A percentile compares a stretch with the other conserved stretches of the same genome.
Evolutionary conservation across 2,329 filamentous ascomycete species (phyloP).

Genomic region (Ascochyta pisi): DNA sequence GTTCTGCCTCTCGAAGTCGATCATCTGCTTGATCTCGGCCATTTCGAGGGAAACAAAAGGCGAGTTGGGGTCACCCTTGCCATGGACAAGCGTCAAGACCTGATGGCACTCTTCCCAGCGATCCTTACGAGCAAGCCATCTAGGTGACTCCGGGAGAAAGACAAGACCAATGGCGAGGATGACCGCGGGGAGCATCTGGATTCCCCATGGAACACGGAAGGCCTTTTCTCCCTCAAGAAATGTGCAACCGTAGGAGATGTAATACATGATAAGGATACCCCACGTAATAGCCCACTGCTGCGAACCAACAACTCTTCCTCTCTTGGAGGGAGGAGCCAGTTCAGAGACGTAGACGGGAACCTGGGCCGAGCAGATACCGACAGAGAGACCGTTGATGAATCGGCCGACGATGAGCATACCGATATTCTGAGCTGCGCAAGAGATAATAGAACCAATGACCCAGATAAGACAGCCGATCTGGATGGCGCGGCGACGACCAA

Average conservation of each 20-base stretch:
- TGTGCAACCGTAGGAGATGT: slow-evolving; percentile 47
- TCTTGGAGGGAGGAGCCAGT: slow-evolving; percentile 63
- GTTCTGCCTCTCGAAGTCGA: slow-evolving; percentile 75
- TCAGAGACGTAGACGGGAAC: slow-evolving; percentile 74
- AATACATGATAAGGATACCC: slow-evolving; percentile 55
- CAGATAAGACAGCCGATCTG: slow-evolving; percentile 61
- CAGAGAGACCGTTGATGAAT: slow-evolving; percentile 73
- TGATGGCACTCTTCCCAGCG: slow-evolving; percentile 53
- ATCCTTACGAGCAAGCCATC: slow-evolving; percentile 56
- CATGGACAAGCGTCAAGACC: slow-evolving; percentile 54
- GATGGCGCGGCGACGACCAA: slow-evolving; percentile 62
- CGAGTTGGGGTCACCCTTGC: slow-evolving; percentile 66
- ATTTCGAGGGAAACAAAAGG: slow-evolving; percentile 73
- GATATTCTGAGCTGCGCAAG: slow-evolving; percentile 69
- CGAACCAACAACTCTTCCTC: slow-evolving; percentile 71
- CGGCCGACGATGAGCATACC: slow-evolving; percentile 75
- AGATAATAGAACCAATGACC: slow-evolving; percentile 67
- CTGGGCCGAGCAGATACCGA: slow-evolving; percentile 75
- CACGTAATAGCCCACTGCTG: slow-evolving; percentile 80
- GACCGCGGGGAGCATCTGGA: slow-evolving; percentile 49
- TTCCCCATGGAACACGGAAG: slow-evolving; percentile 49
- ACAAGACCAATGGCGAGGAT: slow-evolving; percentile 57
- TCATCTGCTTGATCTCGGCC: slow-evolving; percentile 74
- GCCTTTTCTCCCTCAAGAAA: slow-evolving; percentile 42
- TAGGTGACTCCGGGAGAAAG: slow-evolving; percentile 55